phyloP scores from a whole-genome alignment of 345 rosid genomes.

The Corchorus capsularis region DNA sequence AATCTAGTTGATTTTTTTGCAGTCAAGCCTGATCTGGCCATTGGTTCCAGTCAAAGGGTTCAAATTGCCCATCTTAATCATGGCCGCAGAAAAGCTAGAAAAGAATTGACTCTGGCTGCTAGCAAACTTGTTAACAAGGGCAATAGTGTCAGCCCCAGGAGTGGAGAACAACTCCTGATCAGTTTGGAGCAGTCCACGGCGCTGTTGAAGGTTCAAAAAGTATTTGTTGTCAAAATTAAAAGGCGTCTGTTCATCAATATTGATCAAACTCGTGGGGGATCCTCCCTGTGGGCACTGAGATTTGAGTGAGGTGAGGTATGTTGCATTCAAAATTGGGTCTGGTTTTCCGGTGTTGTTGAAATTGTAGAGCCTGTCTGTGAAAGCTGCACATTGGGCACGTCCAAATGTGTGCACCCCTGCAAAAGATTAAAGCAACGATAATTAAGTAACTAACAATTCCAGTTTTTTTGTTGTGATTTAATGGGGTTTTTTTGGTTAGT shows the following conservation, averaged over 20 bases:
- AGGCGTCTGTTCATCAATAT: constrained; percentile 17
- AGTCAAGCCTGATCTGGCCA: constrained; percentile 43
- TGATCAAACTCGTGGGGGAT: not conserved
- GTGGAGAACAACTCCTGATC: constrained; percentile 49
- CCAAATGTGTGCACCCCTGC: constrained; percentile 23
- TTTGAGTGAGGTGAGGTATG: constrained; percentile 6
- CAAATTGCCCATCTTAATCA: constrained; percentile 50
- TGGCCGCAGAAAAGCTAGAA: constrained; percentile 33
- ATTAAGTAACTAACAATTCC: too few relatives aligned
- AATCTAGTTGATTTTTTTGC: constrained; percentile 33
- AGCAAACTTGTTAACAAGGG: constrained; percentile 40
- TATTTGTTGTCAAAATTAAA: constrained; percentile 34
- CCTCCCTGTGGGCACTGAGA: constrained; percentile 23
- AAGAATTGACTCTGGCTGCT: constrained; percentile 42
- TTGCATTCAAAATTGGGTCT: constrained; percentile 11
- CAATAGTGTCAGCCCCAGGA: constrained; percentile 14
- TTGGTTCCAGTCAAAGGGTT: constrained; percentile 35
- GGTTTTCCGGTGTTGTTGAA: not conserved
- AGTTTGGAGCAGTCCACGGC: constrained; percentile 35
- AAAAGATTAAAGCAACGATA: not conserved
- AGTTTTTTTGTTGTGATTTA: not conserved
- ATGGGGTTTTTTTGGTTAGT: not conserved
- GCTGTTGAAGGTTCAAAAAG: constrained; percentile 32
- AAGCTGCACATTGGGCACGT: constrained; percentile 14
- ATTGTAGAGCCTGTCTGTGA: constrained; percentile 8